These are phyloP conservation scores for Styphnolobium japonicum DNA, from an alignment of 306 rosid species.

Conservation along the genomic window DNA sequence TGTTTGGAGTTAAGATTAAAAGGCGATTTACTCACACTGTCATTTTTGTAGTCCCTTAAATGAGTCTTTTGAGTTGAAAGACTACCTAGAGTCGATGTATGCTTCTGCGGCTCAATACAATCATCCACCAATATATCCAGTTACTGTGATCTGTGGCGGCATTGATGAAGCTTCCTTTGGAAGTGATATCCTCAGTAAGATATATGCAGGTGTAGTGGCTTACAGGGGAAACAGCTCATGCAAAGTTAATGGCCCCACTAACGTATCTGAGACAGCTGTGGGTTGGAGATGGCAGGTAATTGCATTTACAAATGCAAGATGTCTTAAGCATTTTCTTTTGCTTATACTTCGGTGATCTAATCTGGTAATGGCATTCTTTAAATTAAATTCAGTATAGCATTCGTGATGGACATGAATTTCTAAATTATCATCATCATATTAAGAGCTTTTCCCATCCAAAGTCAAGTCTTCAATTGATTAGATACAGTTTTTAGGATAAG, in stretches of 20 bases:
- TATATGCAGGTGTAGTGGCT: conserved; percentile 65
- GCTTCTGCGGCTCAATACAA: conserved; percentile 55
- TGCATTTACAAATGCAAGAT: not conserved
- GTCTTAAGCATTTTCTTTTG: not conserved
- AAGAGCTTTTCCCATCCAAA: not conserved
- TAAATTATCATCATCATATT: not conserved
- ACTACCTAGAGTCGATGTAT: conserved; percentile 23
- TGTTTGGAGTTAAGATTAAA: not conserved
- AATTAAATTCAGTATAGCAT: not conserved
- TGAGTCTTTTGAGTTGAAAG: conserved; percentile 32
- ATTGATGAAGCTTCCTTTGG: conserved; percentile 47
- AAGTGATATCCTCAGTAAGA: conserved; percentile 37
- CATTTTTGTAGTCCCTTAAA: conserved; percentile 44
- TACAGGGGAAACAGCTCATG: conserved; percentile 41
- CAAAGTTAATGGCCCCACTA: conserved; percentile 35
- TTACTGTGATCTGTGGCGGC: conserved; percentile 49
- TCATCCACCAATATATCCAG: conserved; percentile 56
- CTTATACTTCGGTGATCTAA: not conserved
- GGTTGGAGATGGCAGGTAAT: conserved; percentile 93
- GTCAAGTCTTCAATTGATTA: not conserved
- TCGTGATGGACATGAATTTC: not conserved
- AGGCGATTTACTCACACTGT: not conserved
- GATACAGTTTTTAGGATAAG: not conserved
- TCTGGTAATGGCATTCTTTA: not conserved
- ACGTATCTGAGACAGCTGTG: conserved; percentile 27